A percentile compares a stretch with the other conserved stretches of the same genome.
Evolutionary conservation across 78 protist species (phyloP).

Genomic region (Planoprotostelium fungivorum): DNA sequence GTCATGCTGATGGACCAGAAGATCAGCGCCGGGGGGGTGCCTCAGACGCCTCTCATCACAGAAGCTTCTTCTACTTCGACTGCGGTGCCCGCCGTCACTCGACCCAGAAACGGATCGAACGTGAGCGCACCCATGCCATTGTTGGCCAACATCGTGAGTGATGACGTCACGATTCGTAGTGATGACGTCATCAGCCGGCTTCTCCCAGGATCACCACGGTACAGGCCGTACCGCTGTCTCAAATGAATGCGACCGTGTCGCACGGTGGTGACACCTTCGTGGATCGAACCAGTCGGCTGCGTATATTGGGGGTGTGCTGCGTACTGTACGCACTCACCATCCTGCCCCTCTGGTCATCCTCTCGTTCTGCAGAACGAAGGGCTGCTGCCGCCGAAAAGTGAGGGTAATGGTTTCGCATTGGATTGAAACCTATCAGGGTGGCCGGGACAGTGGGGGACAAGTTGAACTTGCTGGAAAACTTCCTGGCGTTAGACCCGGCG

Average conservation of each 20-base stretch:
- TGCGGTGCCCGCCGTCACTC: neutral
- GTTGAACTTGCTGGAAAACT: neutral
- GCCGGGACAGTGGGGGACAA: neutral
- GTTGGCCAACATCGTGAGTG: no score
- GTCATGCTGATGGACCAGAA: neutral
- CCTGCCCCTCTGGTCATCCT: neutral
- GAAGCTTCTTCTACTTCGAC: neutral
- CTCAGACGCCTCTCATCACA: neutral
- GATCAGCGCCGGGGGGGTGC: neutral
- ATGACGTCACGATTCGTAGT: neutral
- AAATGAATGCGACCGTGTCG: neutral
- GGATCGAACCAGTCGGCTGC: neutral
- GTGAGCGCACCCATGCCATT: neutral
- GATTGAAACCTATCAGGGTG: neutral
- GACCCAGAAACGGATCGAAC: neutral
- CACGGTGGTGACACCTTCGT: neutral
- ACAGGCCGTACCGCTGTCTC: neutral
- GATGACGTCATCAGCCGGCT: neutral
- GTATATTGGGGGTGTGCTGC: neutral
- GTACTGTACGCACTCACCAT: neutral
- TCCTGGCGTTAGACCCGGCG: neutral
- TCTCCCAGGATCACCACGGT: neutral
- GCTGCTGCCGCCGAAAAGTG: neutral
- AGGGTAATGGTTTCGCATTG: neutral
- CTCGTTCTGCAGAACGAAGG: neutral